A percentile compares a stretch with the other conserved stretches of the same genome.
These are phyloP conservation scores for Auxenochlorella pyrenoidosa DNA, from an alignment of 139 green algal species.

Conservation along the genomic window DNA sequence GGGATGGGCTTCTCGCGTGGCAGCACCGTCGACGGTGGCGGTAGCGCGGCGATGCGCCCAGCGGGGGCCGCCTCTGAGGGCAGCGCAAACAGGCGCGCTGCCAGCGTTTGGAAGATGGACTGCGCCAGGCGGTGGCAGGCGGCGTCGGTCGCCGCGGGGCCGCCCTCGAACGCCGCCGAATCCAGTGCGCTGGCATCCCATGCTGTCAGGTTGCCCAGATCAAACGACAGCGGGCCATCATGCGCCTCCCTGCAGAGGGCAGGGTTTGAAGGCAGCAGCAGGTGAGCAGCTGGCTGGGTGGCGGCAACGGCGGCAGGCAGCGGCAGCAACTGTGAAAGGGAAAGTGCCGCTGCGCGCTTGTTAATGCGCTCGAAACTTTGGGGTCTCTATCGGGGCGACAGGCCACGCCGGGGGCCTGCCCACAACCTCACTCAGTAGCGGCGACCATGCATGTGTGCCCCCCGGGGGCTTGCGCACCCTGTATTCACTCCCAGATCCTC, in stretches of 20 bases:
- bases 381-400: too few relatives aligned
- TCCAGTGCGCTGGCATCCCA: conserved; percentile 79
- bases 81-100: conserved; percentile 77
- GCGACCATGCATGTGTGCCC: neutral
- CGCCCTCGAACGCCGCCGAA: neutral
- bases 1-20: conserved; percentile 88
- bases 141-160: conserved; percentile 44
- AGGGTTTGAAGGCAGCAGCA: too few relatives aligned
- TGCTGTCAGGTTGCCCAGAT: conserved; percentile 87
- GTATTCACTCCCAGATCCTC: neutral
- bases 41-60: conserved; percentile 81
- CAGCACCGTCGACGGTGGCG: conserved; percentile 72
- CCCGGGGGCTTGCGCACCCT: neutral
- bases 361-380: too few relatives aligned
- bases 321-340: neutral
- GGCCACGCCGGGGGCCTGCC: too few relatives aligned
- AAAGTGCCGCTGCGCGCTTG: too few relatives aligned
- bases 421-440: too few relatives aligned
- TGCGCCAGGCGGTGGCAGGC: conserved; percentile 63
- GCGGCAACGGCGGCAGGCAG: neutral
- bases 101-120: conserved; percentile 77
- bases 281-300: neutral
- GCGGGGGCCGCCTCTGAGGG: conserved; percentile 68
- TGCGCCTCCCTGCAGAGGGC: conserved; percentile 63
- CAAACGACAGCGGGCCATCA: conserved; percentile 78